phyloP scores from a whole-genome alignment of 139 green algal genomes.

The Micractinium conductrix region DNA sequence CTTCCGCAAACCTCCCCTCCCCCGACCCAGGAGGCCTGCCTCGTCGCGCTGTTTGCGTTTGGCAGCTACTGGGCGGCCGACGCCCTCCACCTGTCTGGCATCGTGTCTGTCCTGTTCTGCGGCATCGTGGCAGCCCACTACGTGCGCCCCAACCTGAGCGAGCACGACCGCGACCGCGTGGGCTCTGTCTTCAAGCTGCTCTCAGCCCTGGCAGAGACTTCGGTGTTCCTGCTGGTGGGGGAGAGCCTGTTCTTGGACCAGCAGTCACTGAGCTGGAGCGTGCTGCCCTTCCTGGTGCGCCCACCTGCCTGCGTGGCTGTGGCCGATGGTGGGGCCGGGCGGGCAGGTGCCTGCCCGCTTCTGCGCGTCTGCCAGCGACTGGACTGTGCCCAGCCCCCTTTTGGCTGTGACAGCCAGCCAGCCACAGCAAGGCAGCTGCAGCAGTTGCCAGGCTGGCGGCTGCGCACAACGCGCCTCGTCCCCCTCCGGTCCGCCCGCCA shows the following conservation, averaged over 20 bases:
- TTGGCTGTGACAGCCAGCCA: too few relatives aligned
- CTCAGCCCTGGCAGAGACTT: conserved; percentile 75
- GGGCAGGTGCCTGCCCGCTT: too few relatives aligned
- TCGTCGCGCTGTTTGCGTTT: conserved; percentile 65
- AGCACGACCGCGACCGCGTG: background rate
- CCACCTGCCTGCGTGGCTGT: too few relatives aligned
- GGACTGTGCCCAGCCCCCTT: too few relatives aligned
- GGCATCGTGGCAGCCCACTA: conserved; percentile 34
- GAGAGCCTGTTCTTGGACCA: conserved; percentile 52
- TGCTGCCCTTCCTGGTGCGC: conserved; percentile 50
- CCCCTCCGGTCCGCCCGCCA: background rate
- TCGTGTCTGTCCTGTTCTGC: conserved; percentile 81
- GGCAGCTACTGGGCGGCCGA: conserved; percentile 70
- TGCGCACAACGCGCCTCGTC: background rate
- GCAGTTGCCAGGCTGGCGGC: background rate
- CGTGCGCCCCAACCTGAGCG: conserved; percentile 2
- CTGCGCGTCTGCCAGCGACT: too few relatives aligned
- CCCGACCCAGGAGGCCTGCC: conserved; percentile 54
- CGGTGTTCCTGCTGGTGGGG: conserved; percentile 86
- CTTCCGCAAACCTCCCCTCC: too few relatives aligned
- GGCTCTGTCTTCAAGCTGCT: conserved; percentile 63
- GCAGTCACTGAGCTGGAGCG: conserved; percentile 9
- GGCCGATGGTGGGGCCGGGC: background rate
- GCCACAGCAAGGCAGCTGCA: background rate
- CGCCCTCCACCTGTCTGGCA: conserved; percentile 60